Base-by-base conservation (phyloP, 1,139 yeast genomes). In the Hansenula sp. region DNA sequence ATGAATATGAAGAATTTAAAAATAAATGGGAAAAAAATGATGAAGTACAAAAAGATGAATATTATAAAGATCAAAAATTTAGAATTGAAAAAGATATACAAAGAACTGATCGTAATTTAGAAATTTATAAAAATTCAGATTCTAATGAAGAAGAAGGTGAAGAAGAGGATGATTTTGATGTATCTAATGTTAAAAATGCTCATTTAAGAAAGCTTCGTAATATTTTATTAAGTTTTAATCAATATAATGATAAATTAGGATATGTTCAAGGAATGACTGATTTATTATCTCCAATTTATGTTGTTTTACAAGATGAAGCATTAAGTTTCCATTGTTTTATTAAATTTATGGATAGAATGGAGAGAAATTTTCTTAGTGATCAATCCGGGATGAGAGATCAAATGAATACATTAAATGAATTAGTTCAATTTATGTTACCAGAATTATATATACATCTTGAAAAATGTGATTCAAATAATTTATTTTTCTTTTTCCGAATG, bases 261-360 rank as follows among this genome's bases (percentile, higher is more conserved):
- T 92, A 92, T 57, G 96, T 92, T 19, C 99, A 92, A 64, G 99
- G 99, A 2, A 92, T 92, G 99, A 82, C 95, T 9, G 99, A 92
- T 60, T 67, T 92, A 41, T 68, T 94, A 31, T 83, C 96, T 0
- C 97, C 97, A 1, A 63, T 92, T 6, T 94, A 89, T 58, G 85
- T 80, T 33, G 74, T 79, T 8, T 65, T 87, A 33, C 53, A 80
- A 55, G 95, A 90, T 59, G 97, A 90, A 52, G 69, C 82, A 0
- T 57, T 88, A 26, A 71, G 95, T 3, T 92, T 92, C 60, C 89
- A 96, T 95, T 83, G 92, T 16, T 92, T 92, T 65, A 71, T 79
- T 17, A 77, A 81, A 36, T 87, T 88, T 52, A 92, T 94, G 98
- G 89, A 86, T 38, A 70, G 95, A 43, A 89, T 92, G 97, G 97